phyloP scores from a whole-genome alignment of 148 eudicot species.

The Rhododendron ovatum region DNA sequence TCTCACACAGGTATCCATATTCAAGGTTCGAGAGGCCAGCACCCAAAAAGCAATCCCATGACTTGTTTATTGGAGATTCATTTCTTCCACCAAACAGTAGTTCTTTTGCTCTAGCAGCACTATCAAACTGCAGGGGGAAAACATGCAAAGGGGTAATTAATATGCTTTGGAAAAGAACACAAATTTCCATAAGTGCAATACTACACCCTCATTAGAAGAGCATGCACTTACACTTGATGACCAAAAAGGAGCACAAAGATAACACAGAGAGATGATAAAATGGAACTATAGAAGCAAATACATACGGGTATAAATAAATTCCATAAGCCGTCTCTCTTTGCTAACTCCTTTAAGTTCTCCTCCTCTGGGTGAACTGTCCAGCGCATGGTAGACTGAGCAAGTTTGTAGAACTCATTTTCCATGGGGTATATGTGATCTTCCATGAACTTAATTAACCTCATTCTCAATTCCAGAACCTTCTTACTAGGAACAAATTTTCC shows the following conservation, averaged over 20 bases:
- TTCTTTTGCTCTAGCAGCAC: conserved; percentile 76
- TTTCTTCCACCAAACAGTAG: conserved; percentile 49
- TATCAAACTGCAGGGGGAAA: conserved; percentile 61
- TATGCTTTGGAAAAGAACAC: not conserved
- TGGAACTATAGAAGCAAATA: not conserved
- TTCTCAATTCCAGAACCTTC: conserved; percentile 52
- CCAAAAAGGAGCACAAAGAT: not conserved
- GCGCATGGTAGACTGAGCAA: conserved; percentile 61
- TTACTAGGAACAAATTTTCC: conserved; percentile 65
- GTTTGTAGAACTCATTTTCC: conserved; percentile 74
- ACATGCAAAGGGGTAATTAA: conserved; percentile 2
- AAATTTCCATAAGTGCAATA: conserved; percentile 4
- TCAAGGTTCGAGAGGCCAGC: conserved; percentile 93
- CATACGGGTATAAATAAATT: conserved; percentile 90
- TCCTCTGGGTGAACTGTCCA: conserved; percentile 92
- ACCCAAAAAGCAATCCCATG: conserved; percentile 45
- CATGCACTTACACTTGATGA: not conserved
- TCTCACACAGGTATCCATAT: conserved; percentile 95
- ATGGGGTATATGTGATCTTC: conserved; percentile 78
- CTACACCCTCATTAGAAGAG: not conserved
- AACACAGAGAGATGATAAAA: not conserved
- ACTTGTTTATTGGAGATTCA: conserved; percentile 19
- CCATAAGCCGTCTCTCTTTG: conserved; percentile 90
- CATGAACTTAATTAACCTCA: conserved; percentile 68
- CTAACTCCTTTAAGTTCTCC: conserved; percentile 80